A percentile compares a stretch with the other conserved stretches of the same genome.
Evolutionary conservation across 306 rosid genomes (phyloP).

Genomic region (Pyrus communis): DNA sequence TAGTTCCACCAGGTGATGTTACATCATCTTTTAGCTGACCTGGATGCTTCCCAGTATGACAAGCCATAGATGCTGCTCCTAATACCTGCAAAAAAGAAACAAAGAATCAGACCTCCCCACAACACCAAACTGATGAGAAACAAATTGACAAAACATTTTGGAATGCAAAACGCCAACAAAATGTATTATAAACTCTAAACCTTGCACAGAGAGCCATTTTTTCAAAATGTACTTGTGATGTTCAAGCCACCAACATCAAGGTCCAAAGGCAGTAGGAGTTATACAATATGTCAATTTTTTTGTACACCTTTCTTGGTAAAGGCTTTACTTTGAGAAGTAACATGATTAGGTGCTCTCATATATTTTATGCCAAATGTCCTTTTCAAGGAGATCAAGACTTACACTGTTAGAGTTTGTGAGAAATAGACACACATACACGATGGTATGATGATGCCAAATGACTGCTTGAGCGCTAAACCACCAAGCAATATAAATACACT

Average conservation of each 20-base stretch:
- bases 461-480: neutral
- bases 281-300: neutral
- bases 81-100: slow-evolving; percentile 41
- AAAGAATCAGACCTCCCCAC: neutral
- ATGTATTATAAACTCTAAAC: too few relatives aligned
- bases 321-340: neutral
- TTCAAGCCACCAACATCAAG: neutral
- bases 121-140: neutral
- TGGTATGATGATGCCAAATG: neutral
- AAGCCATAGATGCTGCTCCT: slow-evolving; percentile 90
- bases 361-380: neutral
- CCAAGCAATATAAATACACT: slow-evolving; percentile 26
- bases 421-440: neutral
- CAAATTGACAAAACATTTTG: neutral
- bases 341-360: neutral
- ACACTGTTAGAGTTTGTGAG: neutral
- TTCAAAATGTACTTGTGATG: neutral
- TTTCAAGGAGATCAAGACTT: neutral
- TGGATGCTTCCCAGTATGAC: slow-evolving; percentile 65
- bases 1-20: slow-evolving; percentile 92
- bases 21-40: slow-evolving; percentile 95
- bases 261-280: neutral
- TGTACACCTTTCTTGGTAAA: neutral
- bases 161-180: neutral
- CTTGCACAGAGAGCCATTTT: neutral